Conservation (phyloP, 768 basidiomycete genomes). For the Obba rivulosa region DNA sequence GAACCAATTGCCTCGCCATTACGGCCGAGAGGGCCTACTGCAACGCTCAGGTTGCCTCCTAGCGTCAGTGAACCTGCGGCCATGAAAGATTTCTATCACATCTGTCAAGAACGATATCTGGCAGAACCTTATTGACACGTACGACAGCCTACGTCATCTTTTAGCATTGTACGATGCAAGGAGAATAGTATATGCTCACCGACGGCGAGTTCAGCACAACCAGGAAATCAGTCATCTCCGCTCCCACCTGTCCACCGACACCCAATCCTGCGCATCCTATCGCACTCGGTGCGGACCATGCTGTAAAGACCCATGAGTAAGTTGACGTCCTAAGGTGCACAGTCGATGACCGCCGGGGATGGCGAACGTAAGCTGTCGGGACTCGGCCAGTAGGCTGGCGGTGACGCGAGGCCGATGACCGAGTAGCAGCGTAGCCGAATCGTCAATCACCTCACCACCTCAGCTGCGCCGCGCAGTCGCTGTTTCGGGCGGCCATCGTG, state of each 20-base stretch:
- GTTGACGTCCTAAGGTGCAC: neutral
- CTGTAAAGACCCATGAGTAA: conserved; percentile 29
- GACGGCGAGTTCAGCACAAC: conserved; percentile 81
- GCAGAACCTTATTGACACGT: conserved; percentile 25
- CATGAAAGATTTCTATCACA: conserved; percentile 77
- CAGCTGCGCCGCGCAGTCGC: neutral
- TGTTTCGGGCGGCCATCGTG: neutral
- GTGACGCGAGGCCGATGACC: neutral
- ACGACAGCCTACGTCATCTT: conserved; percentile 36
- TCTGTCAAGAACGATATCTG: neutral
- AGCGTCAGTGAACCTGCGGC: conserved; percentile 85
- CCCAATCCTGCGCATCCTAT: conserved; percentile 92
- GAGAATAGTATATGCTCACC: conserved; percentile 34
- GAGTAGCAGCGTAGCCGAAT: neutral
- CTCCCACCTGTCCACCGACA: conserved; percentile 77
- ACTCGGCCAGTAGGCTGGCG: neutral
- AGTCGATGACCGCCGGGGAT: too few relatives aligned
- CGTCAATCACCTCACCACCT: neutral
- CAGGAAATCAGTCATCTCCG: conserved; percentile 88
- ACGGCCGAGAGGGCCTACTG: conserved; percentile 88
- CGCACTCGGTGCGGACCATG: conserved; percentile 92
- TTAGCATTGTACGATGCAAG: neutral
- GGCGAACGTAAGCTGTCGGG: neutral
- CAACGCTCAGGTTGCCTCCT: conserved; percentile 86
- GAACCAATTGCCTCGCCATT: conserved; percentile 91